Evolutionary conservation across 2,329 filamentous ascomycete species (phyloP).

Genomic region (Penicillium olsonii): DNA sequence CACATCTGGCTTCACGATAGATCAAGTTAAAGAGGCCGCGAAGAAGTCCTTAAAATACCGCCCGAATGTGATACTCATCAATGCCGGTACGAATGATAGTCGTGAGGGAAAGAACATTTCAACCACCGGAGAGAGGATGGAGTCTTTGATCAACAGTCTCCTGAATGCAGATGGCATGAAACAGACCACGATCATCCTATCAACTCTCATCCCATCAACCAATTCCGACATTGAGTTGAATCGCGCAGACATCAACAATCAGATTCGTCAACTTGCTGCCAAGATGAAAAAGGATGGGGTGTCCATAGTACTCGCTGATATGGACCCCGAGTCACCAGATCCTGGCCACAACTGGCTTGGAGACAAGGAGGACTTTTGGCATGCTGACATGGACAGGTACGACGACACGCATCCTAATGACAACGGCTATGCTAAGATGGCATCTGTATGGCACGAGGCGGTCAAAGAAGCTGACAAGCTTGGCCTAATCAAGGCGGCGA

Average conservation of each 20-base stretch:
- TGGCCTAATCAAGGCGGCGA: not conserved
- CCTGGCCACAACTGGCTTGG: not conserved
- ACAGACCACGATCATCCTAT: not conserved
- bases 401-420: constrained; percentile 15
- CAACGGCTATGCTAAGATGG: constrained; percentile 15
- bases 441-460: constrained; percentile 11
- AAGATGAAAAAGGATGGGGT: not conserved
- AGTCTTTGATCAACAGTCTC: not conserved
- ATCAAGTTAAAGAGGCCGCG: not conserved
- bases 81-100: not conserved
- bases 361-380: not conserved
- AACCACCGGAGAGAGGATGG: not conserved
- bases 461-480: not conserved
- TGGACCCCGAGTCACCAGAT: not conserved
- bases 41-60: not conserved
- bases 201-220: not conserved
- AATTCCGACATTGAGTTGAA: not conserved
- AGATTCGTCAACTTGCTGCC: not conserved
- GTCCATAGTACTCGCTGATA: not conserved
- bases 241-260: not conserved
- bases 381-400: constrained; percentile 5
- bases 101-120: not conserved
- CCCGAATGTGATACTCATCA: not conserved
- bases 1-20: not conserved
- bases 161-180: not conserved